Evolutionary conservation across 345 rosid species (phyloP).

Genomic region (Eucalyptus coolabah): DNA sequence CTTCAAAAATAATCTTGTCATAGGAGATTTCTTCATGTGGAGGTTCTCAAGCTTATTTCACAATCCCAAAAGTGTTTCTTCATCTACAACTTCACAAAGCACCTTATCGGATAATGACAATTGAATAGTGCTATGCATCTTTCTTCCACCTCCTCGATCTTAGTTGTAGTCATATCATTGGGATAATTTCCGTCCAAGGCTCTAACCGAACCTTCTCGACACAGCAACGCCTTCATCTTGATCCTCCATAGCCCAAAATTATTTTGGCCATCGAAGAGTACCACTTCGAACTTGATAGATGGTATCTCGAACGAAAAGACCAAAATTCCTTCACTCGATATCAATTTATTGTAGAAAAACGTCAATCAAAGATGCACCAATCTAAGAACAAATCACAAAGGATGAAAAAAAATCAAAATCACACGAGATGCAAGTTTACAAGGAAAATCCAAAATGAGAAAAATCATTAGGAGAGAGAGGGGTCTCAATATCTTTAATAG

Average conservation of each 20-base stretch:
- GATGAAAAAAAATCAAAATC: not conserved
- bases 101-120: not conserved
- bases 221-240: not conserved
- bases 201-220: accelerated
- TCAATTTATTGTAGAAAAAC: not conserved
- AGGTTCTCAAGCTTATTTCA: not conserved
- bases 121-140: not conserved
- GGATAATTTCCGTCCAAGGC: not conserved
- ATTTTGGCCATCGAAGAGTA: not conserved
- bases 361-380: not conserved
- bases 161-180: not conserved
- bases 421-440: not conserved
- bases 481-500: not conserved
- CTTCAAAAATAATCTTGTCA: not conserved
- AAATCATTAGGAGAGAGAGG: not conserved
- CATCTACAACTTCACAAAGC: accelerated
- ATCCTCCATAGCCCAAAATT: not conserved
- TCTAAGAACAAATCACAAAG: not conserved
- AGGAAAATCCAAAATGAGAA: not conserved
- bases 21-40: not conserved
- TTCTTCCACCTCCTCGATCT: not conserved
- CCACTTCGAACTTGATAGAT: not conserved
- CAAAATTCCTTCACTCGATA: not conserved
- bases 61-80: accelerated
- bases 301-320: not conserved